Evolutionary conservation across 2,329 filamentous ascomycete species (phyloP).

Genomic region (Fusarium beomiforme): DNA sequence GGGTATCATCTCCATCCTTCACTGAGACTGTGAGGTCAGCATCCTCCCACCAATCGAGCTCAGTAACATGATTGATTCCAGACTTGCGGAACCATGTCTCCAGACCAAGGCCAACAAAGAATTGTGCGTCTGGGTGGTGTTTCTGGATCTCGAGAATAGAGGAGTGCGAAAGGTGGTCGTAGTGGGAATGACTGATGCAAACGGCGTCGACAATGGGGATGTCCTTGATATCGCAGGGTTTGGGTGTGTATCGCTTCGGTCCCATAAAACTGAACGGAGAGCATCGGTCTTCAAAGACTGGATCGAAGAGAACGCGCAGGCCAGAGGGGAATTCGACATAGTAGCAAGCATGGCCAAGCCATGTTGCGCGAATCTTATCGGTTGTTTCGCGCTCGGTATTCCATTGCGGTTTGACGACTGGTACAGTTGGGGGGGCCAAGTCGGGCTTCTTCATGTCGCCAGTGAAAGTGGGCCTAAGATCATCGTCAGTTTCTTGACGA

Average conservation of each 20-base stretch:
- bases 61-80: constrained; percentile 81
- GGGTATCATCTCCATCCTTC: constrained; percentile 44
- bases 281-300: constrained; percentile 90
- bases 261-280: constrained; percentile 76
- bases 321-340: constrained; percentile 90
- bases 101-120: constrained; percentile 87
- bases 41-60: constrained; percentile 96
- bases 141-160: constrained; percentile 77
- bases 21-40: constrained; percentile 71
- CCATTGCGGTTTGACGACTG: constrained; percentile 74
- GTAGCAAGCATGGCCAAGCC: constrained; percentile 95
- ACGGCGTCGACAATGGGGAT: constrained; percentile 81
- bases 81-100: constrained; percentile 80
- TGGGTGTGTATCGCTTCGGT: constrained; percentile 81
- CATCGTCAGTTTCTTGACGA: constrained; percentile 17
- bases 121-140: constrained; percentile 81
- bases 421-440: constrained; percentile 71
- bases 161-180: constrained; percentile 86
- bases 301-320: constrained; percentile 90
- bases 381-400: constrained; percentile 66
- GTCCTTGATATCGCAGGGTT: constrained; percentile 80
- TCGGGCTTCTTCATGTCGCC: constrained; percentile 62
- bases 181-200: constrained; percentile 90
- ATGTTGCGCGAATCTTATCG: constrained; percentile 79
- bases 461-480: constrained; percentile 49